Evolutionary conservation across 805 yeast genomes (phyloP), one percentile per base, ranked within the genome.

Genomic region (Yueomyces sinensis): DNA sequence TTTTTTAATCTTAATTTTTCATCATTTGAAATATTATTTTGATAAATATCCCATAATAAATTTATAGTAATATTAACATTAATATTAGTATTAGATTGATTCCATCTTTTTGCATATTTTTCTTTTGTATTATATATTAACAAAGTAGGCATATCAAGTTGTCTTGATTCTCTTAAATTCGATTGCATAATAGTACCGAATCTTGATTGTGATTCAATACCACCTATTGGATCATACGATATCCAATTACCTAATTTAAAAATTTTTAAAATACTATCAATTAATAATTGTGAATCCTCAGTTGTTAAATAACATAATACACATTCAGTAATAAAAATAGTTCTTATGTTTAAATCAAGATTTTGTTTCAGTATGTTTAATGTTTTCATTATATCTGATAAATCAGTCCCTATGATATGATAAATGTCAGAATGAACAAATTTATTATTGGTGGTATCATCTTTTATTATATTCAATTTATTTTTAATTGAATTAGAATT

Each of bases 191-290:
- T 66, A 1, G 45, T 41, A 1, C 80, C 80, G 51, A 74, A 74
- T 15, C 49, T 42, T 4, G 37, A 39, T 4, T 62, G 50, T 34
- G 65, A 72, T 5, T 19, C 15, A 11, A 53, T 50, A 6, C 75
- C 66, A 0, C 76, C 73, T 52, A 74, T 69, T 4, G 81, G 81
- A 41, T 74, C 81, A 50, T 74, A 74, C 42, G 73, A 62, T 4
- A 68, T 44, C 41, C 59, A 40, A 41, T 32, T 23, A 1, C 56
- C 47, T 18, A 45, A 20, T 2, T 23, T 9, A 39, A 63, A 58
- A 9, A 20, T 18, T 0, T 37, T 27, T 13, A 45, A 41, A 45
- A 72, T 49, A 18, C 53, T 47, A 9, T 45, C 39, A 13, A 74
- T 54, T 16, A 70, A 55, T 4, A 31, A 19, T n/a, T 50, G 49